Conservation (phyloP, 2,329 filamentous ascomycete genomes). For the Aspergillus sergii region DNA sequence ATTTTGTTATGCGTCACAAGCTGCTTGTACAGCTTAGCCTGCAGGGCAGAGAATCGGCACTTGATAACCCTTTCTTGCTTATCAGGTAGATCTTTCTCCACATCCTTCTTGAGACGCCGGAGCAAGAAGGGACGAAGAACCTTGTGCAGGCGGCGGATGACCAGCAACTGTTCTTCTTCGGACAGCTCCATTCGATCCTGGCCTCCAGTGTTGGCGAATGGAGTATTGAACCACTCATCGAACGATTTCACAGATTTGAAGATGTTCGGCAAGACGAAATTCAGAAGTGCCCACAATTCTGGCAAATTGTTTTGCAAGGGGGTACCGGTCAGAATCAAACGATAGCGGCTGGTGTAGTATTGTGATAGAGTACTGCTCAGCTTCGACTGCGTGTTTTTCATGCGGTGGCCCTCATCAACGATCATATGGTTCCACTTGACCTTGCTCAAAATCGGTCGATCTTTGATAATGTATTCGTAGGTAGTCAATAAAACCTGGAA, state of each 20-base stretch:
- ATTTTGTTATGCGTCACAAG: constrained; percentile 95
- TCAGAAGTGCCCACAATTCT: constrained; percentile 96
- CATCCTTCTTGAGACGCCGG: constrained; percentile 98
- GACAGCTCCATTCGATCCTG: constrained; percentile 99
- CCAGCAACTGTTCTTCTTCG: constrained; percentile 98
- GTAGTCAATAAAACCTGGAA: constrained; percentile 98
- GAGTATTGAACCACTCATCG: constrained; percentile 99
- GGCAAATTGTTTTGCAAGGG: constrained; percentile 95
- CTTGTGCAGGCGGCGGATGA: constrained; percentile 98
- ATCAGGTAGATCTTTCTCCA: constrained; percentile 97
- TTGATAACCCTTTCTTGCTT: constrained; percentile 99
- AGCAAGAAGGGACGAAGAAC: constrained; percentile 95
- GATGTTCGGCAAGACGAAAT: constrained; percentile 96
- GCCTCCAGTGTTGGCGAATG: constrained; percentile 95
- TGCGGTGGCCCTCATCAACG: constrained; percentile 97
- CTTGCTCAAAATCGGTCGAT: constrained; percentile 90
- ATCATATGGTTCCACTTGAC: constrained; percentile 99
- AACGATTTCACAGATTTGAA: constrained; percentile 99
- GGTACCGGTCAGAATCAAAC: constrained; percentile 95
- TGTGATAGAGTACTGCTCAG: constrained; percentile 90
- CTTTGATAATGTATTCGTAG: constrained; percentile 99
- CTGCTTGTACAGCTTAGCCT: constrained; percentile 94
- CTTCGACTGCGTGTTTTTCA: constrained; percentile 98
- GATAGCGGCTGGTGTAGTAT: constrained; percentile 93
- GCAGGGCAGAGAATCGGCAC: constrained; percentile 94